Conservation (phyloP, 2,329 filamentous ascomycete species). For the Fusarium acutatum region DNA sequence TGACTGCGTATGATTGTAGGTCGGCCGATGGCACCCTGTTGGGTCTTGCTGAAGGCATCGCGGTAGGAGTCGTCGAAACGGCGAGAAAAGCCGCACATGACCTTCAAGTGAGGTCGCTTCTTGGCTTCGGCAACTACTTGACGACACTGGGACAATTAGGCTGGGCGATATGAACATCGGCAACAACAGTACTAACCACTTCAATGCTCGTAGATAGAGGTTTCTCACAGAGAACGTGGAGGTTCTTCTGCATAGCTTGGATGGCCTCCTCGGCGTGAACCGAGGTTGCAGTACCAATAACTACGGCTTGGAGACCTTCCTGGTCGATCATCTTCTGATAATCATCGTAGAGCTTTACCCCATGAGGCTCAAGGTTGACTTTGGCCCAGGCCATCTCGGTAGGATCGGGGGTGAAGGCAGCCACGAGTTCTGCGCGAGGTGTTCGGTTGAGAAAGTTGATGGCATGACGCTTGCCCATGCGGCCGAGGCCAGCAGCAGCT, state of each 20-base stretch:
- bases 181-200: not conserved
- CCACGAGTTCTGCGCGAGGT: constrained; percentile 58
- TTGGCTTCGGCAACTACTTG: constrained; percentile 25
- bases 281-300: constrained; percentile 55
- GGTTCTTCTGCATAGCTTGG: constrained; percentile 61
- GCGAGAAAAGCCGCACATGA: constrained; percentile 54
- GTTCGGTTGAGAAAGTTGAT: constrained; percentile 56
- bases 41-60: constrained; percentile 62
- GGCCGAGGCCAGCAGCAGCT: constrained; percentile 59
- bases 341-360: constrained; percentile 53
- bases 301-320: constrained; percentile 51
- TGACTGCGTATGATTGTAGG: constrained; percentile 70
- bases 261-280: constrained; percentile 67
- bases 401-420: constrained; percentile 57
- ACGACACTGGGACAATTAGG: not conserved
- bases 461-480: constrained; percentile 62
- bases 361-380: constrained; percentile 52
- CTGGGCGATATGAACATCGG: not conserved
- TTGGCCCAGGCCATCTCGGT: constrained; percentile 56
- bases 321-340: constrained; percentile 58
- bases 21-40: constrained; percentile 64
- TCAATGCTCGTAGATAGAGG: constrained; percentile 61
- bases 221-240: constrained; percentile 69
- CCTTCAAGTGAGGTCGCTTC: constrained; percentile 65
- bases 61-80: constrained; percentile 71